Percentiles rank a stretch among this genome's conserved stretches.
Evolutionary conservation across 2,329 filamentous ascomycete species (phyloP).

Genomic region (Cladosporium oxysporum): DNA sequence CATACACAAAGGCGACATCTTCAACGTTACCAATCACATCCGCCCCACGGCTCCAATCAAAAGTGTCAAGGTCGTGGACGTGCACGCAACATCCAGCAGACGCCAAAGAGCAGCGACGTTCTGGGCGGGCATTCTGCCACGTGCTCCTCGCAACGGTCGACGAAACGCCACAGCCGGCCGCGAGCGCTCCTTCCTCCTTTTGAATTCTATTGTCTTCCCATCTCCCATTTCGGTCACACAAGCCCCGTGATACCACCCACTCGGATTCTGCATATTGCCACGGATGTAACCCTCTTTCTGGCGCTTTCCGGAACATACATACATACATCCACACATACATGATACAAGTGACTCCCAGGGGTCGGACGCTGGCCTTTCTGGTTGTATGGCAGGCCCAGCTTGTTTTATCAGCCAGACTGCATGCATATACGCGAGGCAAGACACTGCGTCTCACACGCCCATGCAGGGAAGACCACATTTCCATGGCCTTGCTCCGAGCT

Average conservation of each 20-base stretch:
- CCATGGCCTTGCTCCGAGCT: not conserved
- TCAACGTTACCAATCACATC: conserved; percentile 1
- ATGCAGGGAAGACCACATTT: not conserved
- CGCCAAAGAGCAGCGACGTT: not conserved
- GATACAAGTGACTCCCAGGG: not conserved
- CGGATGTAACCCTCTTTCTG: conserved; percentile 12
- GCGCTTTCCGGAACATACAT: not conserved
- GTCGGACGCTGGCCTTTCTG: not conserved
- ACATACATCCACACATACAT: not conserved
- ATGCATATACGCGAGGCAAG: conserved; percentile 5
- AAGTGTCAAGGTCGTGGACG: not conserved
- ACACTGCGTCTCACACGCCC: conserved; percentile 3
- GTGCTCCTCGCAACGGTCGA: conserved; percentile 14
- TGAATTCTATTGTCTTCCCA: not conserved
- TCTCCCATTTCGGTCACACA: not conserved
- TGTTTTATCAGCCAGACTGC: not conserved
- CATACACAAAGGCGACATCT: conserved; percentile 10
- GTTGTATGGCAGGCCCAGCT: not conserved
- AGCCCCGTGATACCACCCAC: conserved; percentile 7
- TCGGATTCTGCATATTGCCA: not conserved
- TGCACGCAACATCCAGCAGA: not conserved
- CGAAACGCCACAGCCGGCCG: conserved; percentile 14
- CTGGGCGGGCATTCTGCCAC: conserved; percentile 15
- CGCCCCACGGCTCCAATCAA: not conserved
- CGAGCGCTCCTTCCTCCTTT: not conserved